Evolutionary conservation across 2,329 filamentous ascomycete genomes (phyloP).

Genomic region (Talaromyces sp.): DNA sequence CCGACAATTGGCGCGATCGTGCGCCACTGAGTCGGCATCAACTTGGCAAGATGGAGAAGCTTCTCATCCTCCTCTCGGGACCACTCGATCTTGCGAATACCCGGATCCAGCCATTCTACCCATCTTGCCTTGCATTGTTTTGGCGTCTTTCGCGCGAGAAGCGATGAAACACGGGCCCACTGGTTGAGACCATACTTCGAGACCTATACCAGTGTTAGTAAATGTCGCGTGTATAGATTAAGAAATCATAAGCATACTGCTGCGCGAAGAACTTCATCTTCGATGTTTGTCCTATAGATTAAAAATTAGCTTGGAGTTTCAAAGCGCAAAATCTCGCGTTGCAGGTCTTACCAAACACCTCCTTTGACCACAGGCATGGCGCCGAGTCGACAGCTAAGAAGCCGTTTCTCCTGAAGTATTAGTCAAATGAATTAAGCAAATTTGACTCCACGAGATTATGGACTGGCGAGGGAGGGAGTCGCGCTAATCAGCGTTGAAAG

Average conservation of each 20-base stretch:
- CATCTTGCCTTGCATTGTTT: conserved; percentile 99
- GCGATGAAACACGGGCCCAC: conserved; percentile 96
- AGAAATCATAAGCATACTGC: conserved; percentile 44
- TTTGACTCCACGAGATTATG: background rate
- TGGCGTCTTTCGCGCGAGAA: conserved; percentile 92
- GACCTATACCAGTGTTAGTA: conserved; percentile 36
- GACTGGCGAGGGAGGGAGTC: background rate
- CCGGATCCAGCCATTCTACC: conserved; percentile 97
- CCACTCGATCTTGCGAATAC: conserved; percentile 98
- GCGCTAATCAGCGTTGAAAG: background rate
- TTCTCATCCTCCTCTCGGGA: conserved; percentile 98
- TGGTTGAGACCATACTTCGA: conserved; percentile 95
- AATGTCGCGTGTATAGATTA: background rate
- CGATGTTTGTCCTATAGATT: conserved; percentile 55
- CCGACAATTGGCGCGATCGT: conserved; percentile 97
- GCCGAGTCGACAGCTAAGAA: conserved; percentile 11
- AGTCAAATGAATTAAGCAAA: background rate
- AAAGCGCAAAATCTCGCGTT: background rate
- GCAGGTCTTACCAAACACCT: conserved; percentile 51
- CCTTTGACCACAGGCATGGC: conserved; percentile 62
- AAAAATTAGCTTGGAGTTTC: conserved; percentile 15
- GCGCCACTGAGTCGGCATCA: conserved; percentile 99
- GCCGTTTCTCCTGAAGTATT: background rate
- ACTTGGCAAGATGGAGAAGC: conserved; percentile 88
- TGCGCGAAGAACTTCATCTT: conserved; percentile 96